Percentiles rank a stretch among this genome's conserved stretches.
phyloP scores from a whole-genome alignment of 2,329 filamentous ascomycete species.

The Cladophialophora psammophila region DNA sequence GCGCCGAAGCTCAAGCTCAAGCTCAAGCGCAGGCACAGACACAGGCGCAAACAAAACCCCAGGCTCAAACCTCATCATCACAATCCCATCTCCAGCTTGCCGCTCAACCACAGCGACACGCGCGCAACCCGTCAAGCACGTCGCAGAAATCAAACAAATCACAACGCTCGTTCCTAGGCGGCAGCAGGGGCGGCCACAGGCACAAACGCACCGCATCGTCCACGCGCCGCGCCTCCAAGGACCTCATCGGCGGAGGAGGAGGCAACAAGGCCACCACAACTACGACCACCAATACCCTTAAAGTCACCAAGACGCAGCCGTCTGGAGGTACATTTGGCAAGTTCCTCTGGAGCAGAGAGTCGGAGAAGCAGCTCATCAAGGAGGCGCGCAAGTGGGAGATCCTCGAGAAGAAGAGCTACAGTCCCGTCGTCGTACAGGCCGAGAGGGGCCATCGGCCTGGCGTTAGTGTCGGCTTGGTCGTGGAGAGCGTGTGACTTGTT shows the following conservation, averaged over 20 bases:
- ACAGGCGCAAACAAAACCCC: neutral
- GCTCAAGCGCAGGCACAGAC: neutral
- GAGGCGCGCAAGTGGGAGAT: conserved; percentile 36
- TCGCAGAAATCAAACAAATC: conserved; percentile 21
- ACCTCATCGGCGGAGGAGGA: neutral
- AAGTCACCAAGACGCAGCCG: conserved; percentile 26
- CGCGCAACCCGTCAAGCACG: conserved; percentile 7
- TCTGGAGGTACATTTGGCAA: conserved; percentile 7
- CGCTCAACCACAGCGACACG: conserved; percentile 1
- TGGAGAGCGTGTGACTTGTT: conserved; percentile 30
- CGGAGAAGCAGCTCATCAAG: conserved; percentile 32
- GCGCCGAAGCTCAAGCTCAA: conserved; percentile 22
- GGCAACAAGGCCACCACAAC: conserved; percentile 1
- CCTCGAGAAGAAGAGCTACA: conserved; percentile 36
- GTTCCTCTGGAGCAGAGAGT: conserved; percentile 27
- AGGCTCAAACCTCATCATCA: neutral
- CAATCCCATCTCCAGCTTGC: neutral
- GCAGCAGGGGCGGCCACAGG: conserved; percentile 23
- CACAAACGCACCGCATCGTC: conserved; percentile 29
- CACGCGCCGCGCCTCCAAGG: conserved; percentile 20
- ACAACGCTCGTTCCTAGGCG: conserved; percentile 10
- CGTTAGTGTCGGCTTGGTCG: conserved; percentile 34
- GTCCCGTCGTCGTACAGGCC: conserved; percentile 36
- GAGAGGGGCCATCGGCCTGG: conserved; percentile 36
- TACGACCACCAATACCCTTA: conserved; percentile 4